Base-by-base conservation (phyloP, 306 rosid genomes). In the Cucurbita ficifolia region DNA sequence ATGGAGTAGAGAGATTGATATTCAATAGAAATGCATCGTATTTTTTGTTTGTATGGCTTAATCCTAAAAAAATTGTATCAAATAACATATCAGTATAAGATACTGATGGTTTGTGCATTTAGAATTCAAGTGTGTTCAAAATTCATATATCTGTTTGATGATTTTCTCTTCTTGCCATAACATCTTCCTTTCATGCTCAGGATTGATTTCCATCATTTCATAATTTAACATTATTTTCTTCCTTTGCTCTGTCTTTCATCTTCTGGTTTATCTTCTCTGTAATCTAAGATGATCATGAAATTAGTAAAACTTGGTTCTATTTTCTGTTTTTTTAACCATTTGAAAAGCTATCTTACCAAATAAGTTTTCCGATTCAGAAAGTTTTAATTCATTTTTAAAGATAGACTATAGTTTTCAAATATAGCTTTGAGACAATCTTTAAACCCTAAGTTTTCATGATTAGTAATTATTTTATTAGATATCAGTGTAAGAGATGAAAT, bases 151-250 rank as follows among this genome's bases (percentile, higher is more conserved):
- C 9, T 18, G 5, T 63, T 33, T 63, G 50, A 43, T 18, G 70
- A 40, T 64, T 40, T 63, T 64, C 16, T 64, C 51, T 63, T 5
- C 51, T 64, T 64, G 52, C 17, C 18, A 10, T 75, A 51, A 45
- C 72, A 39, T 65, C 6, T 81, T 49, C 76, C 54, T 84, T 75
- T 77, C 65, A 10, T 82, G 82, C 56, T 63, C 92, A 90, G 96
- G 97, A 3, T 90, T 57, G 98, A 91, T 79, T 94, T 94, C 79
- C 96, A 88, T 85, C 86, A 42, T 64, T 6, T 64, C 71, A 42
- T 64, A 40, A 18, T 43, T 64, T 42, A 21, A 42, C 51, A n/a
- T 64, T 19, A 18, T 65, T 42, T 65, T 21, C 53, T 21, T 65
- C 19, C 38, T 3, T 65, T 65, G 38, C 4, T 42, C 38, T 6